Conservation (phyloP, 2,329 filamentous ascomycete species). For the Aspergillus hortae region DNA sequence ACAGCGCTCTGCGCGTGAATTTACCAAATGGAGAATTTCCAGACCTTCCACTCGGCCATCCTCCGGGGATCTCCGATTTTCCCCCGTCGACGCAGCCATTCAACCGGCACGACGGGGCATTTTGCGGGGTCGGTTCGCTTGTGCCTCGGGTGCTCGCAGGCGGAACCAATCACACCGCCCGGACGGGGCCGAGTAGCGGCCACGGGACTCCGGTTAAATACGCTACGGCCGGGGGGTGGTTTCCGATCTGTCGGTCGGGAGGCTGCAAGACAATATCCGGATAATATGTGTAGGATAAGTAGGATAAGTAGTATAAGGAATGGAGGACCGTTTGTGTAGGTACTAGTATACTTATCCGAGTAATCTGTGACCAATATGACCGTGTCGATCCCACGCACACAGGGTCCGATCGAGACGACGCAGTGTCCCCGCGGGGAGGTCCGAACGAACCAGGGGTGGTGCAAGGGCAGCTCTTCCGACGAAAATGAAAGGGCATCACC, state of each 20-base stretch:
- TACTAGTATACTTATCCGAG: too few species aligned
- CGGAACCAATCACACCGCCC: slow-evolving; percentile 13
- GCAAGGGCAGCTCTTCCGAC: slow-evolving; percentile 3
- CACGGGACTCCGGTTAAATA: slow-evolving; percentile 21
- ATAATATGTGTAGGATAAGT: not conserved
- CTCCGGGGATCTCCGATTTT: slow-evolving; percentile 8
- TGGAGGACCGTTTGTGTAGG: too few species aligned
- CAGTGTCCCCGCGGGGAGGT: slow-evolving; percentile 23
- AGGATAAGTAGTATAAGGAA: too few species aligned
- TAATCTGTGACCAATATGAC: slow-evolving; percentile 7
- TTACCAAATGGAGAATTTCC: not conserved
- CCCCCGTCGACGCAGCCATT: not conserved
- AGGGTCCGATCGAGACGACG: slow-evolving; percentile 1
- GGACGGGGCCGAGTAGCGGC: slow-evolving; percentile 15
- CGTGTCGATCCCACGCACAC: slow-evolving; percentile 5
- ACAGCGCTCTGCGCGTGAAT: not conserved
- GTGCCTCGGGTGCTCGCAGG: slow-evolving; percentile 12
- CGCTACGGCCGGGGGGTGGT: slow-evolving; percentile 12
- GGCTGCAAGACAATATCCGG: slow-evolving; percentile 1
- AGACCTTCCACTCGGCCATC: not conserved
- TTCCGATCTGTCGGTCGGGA: slow-evolving; percentile 12
- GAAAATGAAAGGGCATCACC: slow-evolving; percentile 9
- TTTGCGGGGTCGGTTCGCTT: slow-evolving; percentile 19
- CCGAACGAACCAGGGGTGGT: slow-evolving; percentile 11
- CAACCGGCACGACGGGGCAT: not conserved